A percentile compares a stretch with the other conserved stretches of the same genome.
Evolutionary conservation across 495 filamentous ascomycete genomes (phyloP).

Genomic region (Xylaria flabelliformis): DNA sequence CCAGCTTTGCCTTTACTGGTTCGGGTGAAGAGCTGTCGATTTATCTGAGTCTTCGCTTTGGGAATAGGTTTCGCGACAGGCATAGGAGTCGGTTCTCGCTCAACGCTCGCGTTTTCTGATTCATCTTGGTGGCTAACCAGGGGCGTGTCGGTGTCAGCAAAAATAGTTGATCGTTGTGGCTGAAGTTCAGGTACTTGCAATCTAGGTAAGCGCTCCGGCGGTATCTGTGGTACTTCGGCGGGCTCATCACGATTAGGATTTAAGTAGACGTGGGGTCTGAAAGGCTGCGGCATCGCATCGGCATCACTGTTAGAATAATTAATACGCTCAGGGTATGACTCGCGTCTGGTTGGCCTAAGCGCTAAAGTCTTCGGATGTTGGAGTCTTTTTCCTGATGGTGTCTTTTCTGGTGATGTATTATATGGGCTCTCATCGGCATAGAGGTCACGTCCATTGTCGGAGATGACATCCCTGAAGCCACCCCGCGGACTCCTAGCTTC

Average conservation of each 20-base stretch:
- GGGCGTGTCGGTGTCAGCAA: constrained; percentile 40
- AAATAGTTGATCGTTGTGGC: constrained; percentile 37
- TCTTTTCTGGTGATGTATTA: constrained; percentile 41
- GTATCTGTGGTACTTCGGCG: constrained; percentile 31
- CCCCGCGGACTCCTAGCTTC: constrained; percentile 38
- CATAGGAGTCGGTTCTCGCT: constrained; percentile 33
- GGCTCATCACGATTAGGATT: constrained; percentile 29
- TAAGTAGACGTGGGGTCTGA: constrained; percentile 28
- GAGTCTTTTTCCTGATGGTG: constrained; percentile 39
- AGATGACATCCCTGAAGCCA: constrained; percentile 31
- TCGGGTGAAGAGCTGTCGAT: constrained; percentile 34
- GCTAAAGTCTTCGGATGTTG: constrained; percentile 35
- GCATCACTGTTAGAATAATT: constrained; percentile 30
- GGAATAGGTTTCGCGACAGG: constrained; percentile 19
- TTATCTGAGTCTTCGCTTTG: constrained; percentile 36
- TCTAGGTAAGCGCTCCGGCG: constrained; percentile 23
- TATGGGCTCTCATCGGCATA: constrained; percentile 38
- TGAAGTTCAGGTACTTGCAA: constrained; percentile 31
- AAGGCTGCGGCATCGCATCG: constrained; percentile 28
- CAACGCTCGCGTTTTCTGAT: constrained; percentile 35
- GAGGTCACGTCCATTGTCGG: constrained; percentile 35
- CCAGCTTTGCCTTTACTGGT: constrained; percentile 27
- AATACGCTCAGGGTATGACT: constrained; percentile 37
- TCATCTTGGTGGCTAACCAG: constrained; percentile 36
- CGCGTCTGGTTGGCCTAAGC: constrained; percentile 34